phyloP scores from a whole-genome alignment of 1,284 basidiomycete species.

The Puccinia horiana region DNA sequence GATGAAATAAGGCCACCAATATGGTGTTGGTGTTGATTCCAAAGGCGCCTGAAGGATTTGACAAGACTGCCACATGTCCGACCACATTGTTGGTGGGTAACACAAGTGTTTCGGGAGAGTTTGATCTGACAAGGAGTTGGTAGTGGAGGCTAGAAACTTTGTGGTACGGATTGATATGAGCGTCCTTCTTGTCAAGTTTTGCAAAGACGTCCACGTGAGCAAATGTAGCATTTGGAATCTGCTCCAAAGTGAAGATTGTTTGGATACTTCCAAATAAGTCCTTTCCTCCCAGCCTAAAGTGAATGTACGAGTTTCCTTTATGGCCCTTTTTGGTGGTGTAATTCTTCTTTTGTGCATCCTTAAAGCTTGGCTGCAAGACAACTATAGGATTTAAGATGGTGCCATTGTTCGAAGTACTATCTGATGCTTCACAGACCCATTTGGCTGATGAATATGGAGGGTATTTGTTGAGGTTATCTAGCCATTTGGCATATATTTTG shows the following conservation, averaged over 20 bases:
- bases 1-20: conserved; percentile 1
- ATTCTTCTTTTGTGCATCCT: conserved; percentile 10
- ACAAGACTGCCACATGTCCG: conserved; percentile 5
- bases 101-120: neutral
- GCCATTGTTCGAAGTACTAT: neutral
- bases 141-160: neutral
- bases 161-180: neutral
- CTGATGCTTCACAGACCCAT: neutral
- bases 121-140: neutral
- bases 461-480: neutral
- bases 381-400: conserved; percentile 8
- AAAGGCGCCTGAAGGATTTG: neutral
- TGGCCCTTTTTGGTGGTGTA: neutral
- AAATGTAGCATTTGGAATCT: neutral
- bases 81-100: neutral
- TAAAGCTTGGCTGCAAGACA: neutral
- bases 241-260: neutral
- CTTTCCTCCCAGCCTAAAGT: neutral
- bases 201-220: neutral
- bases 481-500: neutral
- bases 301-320: conserved; percentile 12
- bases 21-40: neutral
- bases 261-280: conserved; percentile 15
- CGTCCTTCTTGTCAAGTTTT: neutral
- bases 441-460: neutral